phyloP scores from a whole-genome alignment of 108 stramenopile species.

The Skeletonema marinoi region DNA sequence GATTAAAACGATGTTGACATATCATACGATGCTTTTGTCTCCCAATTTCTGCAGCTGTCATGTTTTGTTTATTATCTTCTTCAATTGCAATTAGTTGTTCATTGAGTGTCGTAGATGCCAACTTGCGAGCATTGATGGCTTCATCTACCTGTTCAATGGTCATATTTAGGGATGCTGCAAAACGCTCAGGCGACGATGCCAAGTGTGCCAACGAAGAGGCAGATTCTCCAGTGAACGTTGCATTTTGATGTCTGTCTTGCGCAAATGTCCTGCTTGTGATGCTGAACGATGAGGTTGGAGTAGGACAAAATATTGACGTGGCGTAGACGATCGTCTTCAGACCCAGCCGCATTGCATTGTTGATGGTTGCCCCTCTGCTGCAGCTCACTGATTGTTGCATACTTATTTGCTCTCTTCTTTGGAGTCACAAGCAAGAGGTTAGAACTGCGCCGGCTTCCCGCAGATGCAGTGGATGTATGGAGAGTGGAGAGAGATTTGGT shows the following conservation, averaged over 20 bases:
- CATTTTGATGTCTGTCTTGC: background rate
- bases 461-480: too few relatives aligned
- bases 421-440: too few relatives aligned
- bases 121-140: slow-evolving; percentile 15
- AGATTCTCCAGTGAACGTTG: background rate
- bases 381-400: too few relatives aligned
- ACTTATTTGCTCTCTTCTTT: too few relatives aligned
- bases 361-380: background rate
- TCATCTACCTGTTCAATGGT: slow-evolving; percentile 19
- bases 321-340: background rate
- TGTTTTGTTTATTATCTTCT: background rate
- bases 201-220: slow-evolving; percentile 8
- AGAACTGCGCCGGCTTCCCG: too few relatives aligned
- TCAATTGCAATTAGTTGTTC: slow-evolving; percentile 9
- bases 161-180: slow-evolving; percentile 22
- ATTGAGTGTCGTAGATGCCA: slow-evolving; percentile 5
- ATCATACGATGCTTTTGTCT: slow-evolving; percentile 47
- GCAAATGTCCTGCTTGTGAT: background rate
- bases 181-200: slow-evolving; percentile 18
- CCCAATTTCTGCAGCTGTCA: slow-evolving; percentile 21
- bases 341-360: background rate
- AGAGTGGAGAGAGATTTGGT: too few relatives aligned
- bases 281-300: background rate
- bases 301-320: background rate
- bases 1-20: slow-evolving; percentile 45